Percentiles rank a stretch among this genome's conserved stretches.
These are phyloP conservation scores for Apiospora arundinis DNA, from an alignment of 2,329 filamentous ascomycete genomes.

Conservation along the genomic window DNA sequence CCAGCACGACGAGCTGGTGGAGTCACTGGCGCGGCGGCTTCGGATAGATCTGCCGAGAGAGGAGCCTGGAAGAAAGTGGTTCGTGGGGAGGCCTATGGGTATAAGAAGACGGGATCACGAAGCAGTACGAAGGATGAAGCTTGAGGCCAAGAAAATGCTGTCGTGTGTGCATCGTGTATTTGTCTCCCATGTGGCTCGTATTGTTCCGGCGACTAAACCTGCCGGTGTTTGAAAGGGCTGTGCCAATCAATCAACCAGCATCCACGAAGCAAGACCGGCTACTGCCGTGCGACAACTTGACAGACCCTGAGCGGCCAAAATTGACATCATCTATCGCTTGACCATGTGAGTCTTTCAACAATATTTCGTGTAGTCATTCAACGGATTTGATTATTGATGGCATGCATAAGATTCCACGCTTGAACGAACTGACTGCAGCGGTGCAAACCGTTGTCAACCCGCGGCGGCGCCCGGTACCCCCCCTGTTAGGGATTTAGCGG, in stretches of 20 bases:
- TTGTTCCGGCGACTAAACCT: neutral
- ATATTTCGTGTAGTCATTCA: neutral
- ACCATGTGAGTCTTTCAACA: neutral
- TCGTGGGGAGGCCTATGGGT: neutral
- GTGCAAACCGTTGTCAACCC: neutral
- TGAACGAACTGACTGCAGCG: too few relatives aligned
- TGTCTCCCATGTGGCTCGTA: neutral
- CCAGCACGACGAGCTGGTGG: neutral
- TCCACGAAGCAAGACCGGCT: neutral
- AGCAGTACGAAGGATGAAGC: too few relatives aligned
- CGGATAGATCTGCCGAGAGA: neutral
- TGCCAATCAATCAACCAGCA: neutral
- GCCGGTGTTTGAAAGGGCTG: neutral
- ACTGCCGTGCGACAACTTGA: neutral
- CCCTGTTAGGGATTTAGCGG: neutral
- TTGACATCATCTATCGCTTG: neutral
- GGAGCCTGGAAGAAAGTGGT: neutral
- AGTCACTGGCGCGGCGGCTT: conserved; percentile 1
- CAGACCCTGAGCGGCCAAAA: neutral
- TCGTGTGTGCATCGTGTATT: neutral
- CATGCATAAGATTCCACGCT: neutral
- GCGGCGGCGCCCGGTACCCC: neutral
- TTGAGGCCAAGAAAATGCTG: neutral
- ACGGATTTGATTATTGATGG: neutral
- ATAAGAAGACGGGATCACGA: neutral